Percentiles rank a stretch among this genome's conserved stretches.
Conservation (phyloP, 176 grass and related monocot species). For the Cenchrus americanus region DNA sequence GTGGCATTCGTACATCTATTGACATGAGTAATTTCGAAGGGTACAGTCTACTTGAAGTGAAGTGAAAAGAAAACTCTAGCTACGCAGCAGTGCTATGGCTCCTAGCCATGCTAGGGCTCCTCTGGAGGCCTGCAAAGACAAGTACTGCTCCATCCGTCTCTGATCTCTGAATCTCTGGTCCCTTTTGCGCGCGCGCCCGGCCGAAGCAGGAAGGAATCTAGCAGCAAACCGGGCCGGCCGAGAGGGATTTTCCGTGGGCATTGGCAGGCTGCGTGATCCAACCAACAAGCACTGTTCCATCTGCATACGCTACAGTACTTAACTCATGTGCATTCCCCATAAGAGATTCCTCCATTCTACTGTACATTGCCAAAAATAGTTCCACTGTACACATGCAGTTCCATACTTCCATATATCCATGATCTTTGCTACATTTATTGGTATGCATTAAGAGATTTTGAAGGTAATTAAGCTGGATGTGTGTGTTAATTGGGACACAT, state of each 20-base stretch:
- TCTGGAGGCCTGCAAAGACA: neutral
- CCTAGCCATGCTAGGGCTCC: neutral
- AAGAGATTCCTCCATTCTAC: slow-evolving; percentile 59
- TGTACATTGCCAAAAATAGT: slow-evolving; percentile 54
- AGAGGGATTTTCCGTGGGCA: slow-evolving; percentile 30
- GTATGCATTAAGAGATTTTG: neutral
- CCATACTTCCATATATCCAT: neutral
- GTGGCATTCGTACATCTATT: neutral
- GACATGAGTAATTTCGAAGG: neutral
- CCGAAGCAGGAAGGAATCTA: slow-evolving; percentile 18
- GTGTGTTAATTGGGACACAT: neutral
- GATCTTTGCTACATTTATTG: neutral
- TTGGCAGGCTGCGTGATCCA: slow-evolving; percentile 35
- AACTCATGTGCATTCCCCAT: slow-evolving; percentile 54
- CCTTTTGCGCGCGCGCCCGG: neutral
- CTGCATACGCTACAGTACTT: slow-evolving; percentile 35
- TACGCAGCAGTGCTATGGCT: neutral
- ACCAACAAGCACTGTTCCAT: slow-evolving; percentile 27
- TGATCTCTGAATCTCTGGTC: neutral
- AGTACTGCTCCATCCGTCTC: neutral
- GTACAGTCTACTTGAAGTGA: slow-evolving; percentile 6
- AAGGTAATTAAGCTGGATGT: neutral
- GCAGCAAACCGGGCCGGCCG: neutral
- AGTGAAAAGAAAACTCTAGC: slow-evolving; percentile 25
- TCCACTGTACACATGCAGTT: slow-evolving; percentile 29